These are phyloP conservation scores for Lophium mytilinum DNA, from an alignment of 495 filamentous ascomycete genomes.

Conservation along the genomic window DNA sequence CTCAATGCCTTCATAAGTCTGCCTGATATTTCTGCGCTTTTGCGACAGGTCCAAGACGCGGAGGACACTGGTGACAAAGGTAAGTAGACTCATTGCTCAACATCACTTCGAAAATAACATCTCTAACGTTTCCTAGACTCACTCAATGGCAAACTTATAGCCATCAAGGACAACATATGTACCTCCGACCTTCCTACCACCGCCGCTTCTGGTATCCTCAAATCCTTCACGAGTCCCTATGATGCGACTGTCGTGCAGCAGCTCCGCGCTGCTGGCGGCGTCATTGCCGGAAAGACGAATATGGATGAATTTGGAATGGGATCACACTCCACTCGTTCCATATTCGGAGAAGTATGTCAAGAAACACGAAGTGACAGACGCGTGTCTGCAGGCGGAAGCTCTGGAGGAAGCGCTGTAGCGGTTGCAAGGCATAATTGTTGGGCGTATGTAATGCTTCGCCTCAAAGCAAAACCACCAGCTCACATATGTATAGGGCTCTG, in stretches of 20 bases:
- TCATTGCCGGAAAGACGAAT: slow-evolving; percentile 74
- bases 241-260: slow-evolving; percentile 71
- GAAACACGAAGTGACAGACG: slow-evolving; percentile 9
- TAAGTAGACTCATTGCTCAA: not conserved
- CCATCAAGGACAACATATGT: slow-evolving; percentile 88
- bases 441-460: slow-evolving; percentile 38
- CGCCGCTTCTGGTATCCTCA: slow-evolving; percentile 70
- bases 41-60: slow-evolving; percentile 14
- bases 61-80: slow-evolving; percentile 2
- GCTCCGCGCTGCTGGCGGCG: slow-evolving; percentile 56
- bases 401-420: slow-evolving; percentile 84
- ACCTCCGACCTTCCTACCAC: slow-evolving; percentile 63
- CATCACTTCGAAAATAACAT: too few species aligned
- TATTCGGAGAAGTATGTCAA: slow-evolving; percentile 58
- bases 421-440: slow-evolving; percentile 64
- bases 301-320: slow-evolving; percentile 99
- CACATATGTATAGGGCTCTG: slow-evolving; percentile 50
- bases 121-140: not conserved
- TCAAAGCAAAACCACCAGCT: not conserved
- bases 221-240: slow-evolving; percentile 65
- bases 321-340: slow-evolving; percentile 72
- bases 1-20: slow-evolving; percentile 32
- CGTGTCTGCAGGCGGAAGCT: slow-evolving; percentile 43
- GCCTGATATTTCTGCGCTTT: slow-evolving; percentile 7
- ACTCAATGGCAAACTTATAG: slow-evolving; percentile 51